Percentiles rank a stretch among this genome's conserved stretches.
These are phyloP conservation scores for Trametes villosa DNA, from an alignment of 768 basidiomycete genomes.

Conservation along the genomic window DNA sequence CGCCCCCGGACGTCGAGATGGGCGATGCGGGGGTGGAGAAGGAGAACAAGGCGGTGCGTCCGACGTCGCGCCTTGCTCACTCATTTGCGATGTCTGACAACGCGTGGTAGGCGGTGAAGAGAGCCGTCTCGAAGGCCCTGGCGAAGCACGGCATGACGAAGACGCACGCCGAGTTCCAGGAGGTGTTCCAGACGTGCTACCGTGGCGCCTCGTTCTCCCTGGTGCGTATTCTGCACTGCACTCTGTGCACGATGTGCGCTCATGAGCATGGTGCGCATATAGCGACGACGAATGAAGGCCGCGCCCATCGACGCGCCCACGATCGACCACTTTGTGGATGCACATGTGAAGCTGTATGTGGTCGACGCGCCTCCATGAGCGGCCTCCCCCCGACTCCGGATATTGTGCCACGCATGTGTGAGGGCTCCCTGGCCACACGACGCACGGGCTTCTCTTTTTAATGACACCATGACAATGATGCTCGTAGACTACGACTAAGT, in stretches of 20 bases:
- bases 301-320: constrained; percentile 29
- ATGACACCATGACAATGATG: no score
- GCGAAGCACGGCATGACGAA: constrained; percentile 39
- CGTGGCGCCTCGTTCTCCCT: constrained; percentile 46
- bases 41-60: constrained; percentile 61
- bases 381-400: no score
- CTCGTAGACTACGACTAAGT: no score
- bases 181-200: constrained; percentile 45
- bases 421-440: no score
- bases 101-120: constrained; percentile 43
- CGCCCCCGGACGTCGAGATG: constrained; percentile 37
- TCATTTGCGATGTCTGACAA: background rate
- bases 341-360: constrained; percentile 44
- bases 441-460: no score
- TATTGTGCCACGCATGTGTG: no score
- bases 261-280: no score
- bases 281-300: constrained; percentile 37
- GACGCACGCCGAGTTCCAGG: constrained; percentile 45
- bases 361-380: constrained; percentile 12
- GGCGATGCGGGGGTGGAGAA: constrained; percentile 51
- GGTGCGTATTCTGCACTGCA: constrained; percentile 34
- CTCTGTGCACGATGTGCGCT: background rate
- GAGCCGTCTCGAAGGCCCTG: constrained; percentile 40
- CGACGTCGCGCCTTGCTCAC: background rate
- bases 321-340: constrained; percentile 40